Conservation (phyloP, 257 asterid genomes). For the Ajuga chamaepitys region DNA sequence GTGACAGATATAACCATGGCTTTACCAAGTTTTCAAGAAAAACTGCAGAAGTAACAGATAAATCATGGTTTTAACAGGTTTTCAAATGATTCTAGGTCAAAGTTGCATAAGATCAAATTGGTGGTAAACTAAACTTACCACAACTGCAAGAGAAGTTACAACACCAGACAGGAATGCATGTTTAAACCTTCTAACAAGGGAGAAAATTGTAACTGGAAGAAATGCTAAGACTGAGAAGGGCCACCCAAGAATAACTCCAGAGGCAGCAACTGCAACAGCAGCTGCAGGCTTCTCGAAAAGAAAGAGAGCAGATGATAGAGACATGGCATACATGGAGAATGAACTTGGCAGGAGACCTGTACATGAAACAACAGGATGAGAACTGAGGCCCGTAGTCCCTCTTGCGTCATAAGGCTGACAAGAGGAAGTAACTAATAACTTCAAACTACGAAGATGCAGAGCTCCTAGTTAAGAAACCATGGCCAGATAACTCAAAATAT, state of each 20-base stretch:
- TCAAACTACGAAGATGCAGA: neutral
- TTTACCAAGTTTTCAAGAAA: no score
- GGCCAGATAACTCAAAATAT: conserved; percentile 6
- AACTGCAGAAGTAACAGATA: no score
- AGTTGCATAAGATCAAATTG: conserved; percentile 7
- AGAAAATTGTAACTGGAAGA: conserved; percentile 81
- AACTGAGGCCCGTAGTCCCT: neutral
- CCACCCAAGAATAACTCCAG: conserved; percentile 97
- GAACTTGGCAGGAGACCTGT: conserved; percentile 99
- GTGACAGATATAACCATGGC: neutral
- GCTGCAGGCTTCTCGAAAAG: conserved; percentile 83
- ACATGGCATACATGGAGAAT: conserved; percentile 92
- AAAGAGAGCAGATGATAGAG: conserved; percentile 85
- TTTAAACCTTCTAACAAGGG: conserved; percentile 56
- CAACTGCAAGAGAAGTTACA: conserved; percentile 44
- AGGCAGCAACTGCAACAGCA: conserved; percentile 79
- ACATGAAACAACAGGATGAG: conserved; percentile 10
- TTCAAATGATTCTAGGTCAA: neutral
- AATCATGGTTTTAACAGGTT: neutral
- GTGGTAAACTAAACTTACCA: conserved; percentile 46
- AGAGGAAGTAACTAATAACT: neutral
- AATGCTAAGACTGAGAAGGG: conserved; percentile 93
- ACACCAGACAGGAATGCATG: conserved; percentile 61
- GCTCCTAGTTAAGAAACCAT: neutral
- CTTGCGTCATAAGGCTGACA: conserved; percentile 8